Evolutionary conservation across 2,329 filamentous ascomycete genomes (phyloP).

Genomic region (Plectosphaerella plurivora): DNA sequence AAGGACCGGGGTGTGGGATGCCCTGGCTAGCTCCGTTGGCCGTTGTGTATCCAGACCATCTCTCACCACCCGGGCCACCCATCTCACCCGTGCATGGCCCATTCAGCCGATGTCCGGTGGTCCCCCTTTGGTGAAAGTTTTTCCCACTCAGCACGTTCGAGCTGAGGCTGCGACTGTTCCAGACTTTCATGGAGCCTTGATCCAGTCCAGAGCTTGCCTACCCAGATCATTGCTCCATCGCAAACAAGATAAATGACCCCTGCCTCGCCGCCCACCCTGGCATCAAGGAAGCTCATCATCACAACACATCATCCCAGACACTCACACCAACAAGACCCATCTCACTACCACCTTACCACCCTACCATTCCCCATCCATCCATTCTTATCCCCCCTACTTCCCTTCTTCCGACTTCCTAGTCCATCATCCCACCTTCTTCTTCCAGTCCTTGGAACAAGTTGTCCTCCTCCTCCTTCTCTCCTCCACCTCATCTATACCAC

Average conservation of each 20-base stretch:
- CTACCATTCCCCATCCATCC: background rate
- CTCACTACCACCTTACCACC: background rate
- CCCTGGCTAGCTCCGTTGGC: background rate
- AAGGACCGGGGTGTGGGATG: background rate
- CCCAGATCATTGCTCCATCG: background rate
- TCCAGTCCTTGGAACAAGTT: background rate
- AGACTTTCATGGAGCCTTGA: background rate
- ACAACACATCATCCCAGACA: too few relatives aligned
- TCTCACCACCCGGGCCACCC: too few relatives aligned
- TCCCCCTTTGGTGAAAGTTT: background rate
- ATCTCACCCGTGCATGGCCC: background rate
- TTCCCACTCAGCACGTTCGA: background rate
- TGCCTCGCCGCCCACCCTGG: background rate
- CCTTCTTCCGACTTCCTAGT: background rate
- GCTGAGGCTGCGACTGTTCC: background rate
- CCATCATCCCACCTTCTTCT: background rate
- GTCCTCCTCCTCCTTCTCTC: background rate
- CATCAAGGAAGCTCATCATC: too few relatives aligned
- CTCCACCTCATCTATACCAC: background rate
- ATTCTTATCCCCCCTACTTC: background rate
- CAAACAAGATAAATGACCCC: background rate
- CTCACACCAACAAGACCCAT: too few relatives aligned
- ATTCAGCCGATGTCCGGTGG: background rate
- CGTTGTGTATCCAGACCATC: background rate
- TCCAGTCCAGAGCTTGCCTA: background rate